Conservation (phyloP, 441 rosid genomes). For the Cnidoscolus chayamansa region DNA sequence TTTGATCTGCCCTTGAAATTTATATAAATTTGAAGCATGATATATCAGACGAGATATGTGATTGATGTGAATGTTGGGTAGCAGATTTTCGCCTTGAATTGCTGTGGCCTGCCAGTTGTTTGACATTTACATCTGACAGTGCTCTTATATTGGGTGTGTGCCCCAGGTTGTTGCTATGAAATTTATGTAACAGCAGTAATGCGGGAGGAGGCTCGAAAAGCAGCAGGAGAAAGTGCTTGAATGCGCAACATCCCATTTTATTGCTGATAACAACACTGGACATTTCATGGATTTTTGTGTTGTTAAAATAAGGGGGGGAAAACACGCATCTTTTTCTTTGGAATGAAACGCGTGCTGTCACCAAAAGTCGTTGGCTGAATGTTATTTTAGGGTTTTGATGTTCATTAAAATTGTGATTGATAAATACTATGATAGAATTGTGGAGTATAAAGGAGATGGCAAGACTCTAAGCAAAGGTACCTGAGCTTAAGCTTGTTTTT, state of each 20-base stretch:
- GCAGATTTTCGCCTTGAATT: background rate
- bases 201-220: conserved; percentile 56
- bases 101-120: background rate
- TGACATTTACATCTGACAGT: background rate
- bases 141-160: background rate
- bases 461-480: too few relatives aligned
- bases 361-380: too few relatives aligned
- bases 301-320: background rate
- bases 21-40: background rate
- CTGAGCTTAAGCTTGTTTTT: too few relatives aligned
- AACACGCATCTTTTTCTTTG: too few relatives aligned
- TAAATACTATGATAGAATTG: too few relatives aligned
- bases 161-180: conserved; percentile 89
- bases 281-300: conserved; percentile 7
- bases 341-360: too few relatives aligned
- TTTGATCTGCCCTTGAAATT: background rate
- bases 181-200: conserved; percentile 63
- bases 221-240: conserved; percentile 36
- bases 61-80: too few relatives aligned
- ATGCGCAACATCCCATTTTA: conserved; percentile 5
- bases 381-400: too few relatives aligned
- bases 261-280: conserved; percentile 9
- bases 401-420: too few relatives aligned
- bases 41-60: background rate
- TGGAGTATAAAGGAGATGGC: too few relatives aligned